Evolutionary conservation across 2,329 filamentous ascomycete species (phyloP).

Genomic region (Apiospora hydei): DNA sequence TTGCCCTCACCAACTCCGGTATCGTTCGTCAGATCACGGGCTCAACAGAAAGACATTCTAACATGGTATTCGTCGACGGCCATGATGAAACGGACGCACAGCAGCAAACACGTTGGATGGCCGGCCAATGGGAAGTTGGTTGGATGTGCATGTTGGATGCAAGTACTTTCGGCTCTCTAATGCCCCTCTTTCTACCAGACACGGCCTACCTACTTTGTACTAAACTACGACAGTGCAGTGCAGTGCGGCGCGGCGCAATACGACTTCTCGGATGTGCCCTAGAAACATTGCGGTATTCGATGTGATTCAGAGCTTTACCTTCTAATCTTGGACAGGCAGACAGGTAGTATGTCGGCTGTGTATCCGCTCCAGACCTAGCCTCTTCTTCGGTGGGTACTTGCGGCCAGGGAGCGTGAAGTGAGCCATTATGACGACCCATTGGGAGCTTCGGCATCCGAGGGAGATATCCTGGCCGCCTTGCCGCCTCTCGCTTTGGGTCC

Average conservation of each 20-base stretch:
- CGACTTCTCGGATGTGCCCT: slow-evolving; percentile 1
- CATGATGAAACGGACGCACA: slow-evolving; percentile 3
- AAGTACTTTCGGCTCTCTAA: neutral
- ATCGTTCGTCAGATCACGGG: neutral
- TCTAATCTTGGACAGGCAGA: slow-evolving; percentile 20
- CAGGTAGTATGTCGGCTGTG: slow-evolving; percentile 1
- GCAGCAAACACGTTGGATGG: neutral
- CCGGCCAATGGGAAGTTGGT: neutral
- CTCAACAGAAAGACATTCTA: slow-evolving; percentile 9
- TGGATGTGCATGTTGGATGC: neutral
- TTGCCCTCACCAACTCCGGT: neutral
- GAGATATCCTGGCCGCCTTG: slow-evolving; percentile 7
- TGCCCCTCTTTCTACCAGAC: neutral
- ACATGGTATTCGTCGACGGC: slow-evolving; percentile 7
- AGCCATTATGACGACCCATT: neutral
- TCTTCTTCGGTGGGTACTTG: neutral
- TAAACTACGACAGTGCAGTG: neutral
- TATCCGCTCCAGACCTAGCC: neutral
- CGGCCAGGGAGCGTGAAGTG: neutral
- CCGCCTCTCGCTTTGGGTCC: neutral
- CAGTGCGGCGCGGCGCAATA: neutral
- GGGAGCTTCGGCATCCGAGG: slow-evolving; percentile 6
- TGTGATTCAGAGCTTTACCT: neutral
- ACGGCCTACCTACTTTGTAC: neutral
- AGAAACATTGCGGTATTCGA: neutral